These are phyloP conservation scores for Penicillium nucicola DNA, from an alignment of 495 filamentous ascomycete genomes.

Conservation along the genomic window DNA sequence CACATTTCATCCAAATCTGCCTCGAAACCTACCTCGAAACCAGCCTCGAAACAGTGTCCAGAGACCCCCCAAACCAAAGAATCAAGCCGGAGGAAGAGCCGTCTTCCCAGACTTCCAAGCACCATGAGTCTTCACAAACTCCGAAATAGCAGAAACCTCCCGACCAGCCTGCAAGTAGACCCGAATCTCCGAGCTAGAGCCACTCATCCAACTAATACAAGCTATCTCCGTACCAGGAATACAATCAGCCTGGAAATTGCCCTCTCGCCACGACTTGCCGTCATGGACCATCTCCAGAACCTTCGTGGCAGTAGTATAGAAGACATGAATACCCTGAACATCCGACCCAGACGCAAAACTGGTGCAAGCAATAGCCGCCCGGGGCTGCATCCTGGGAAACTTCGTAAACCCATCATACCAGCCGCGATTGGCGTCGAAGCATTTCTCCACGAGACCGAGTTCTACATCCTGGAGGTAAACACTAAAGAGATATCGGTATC, in stretches of 20 bases:
- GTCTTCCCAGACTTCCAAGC: conserved; percentile 7
- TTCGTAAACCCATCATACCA: conserved; percentile 14
- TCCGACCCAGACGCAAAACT: neutral
- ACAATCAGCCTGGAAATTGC: conserved; percentile 3
- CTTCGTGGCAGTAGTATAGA: conserved; percentile 1
- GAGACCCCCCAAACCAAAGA: no score
- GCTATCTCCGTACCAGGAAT: conserved; percentile 14
- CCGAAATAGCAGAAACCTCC: conserved; percentile 11
- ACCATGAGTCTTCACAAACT: conserved; percentile 7
- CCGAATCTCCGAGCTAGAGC: conserved; percentile 1
- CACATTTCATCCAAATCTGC: no score
- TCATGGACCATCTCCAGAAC: conserved; percentile 6
- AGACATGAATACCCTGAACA: conserved; percentile 7
- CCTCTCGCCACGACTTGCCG: conserved; percentile 3
- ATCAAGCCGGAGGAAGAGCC: conserved; percentile 14
- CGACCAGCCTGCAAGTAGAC: conserved; percentile 21
- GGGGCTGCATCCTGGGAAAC: neutral
- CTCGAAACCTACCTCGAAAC: no score
- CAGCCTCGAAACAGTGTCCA: no score
- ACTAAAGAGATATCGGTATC: conserved; percentile 4
- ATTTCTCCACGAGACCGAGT: conserved; percentile 3
- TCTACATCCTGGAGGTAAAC: conserved; percentile 8
- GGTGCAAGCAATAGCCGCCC: conserved; percentile 12
- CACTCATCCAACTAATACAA: conserved; percentile 9
- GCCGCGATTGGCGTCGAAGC: conserved; percentile 10